A percentile compares a stretch with the other conserved stretches of the same genome.
phyloP scores from a whole-genome alignment of 345 rosid species.

The Firmiana major region DNA sequence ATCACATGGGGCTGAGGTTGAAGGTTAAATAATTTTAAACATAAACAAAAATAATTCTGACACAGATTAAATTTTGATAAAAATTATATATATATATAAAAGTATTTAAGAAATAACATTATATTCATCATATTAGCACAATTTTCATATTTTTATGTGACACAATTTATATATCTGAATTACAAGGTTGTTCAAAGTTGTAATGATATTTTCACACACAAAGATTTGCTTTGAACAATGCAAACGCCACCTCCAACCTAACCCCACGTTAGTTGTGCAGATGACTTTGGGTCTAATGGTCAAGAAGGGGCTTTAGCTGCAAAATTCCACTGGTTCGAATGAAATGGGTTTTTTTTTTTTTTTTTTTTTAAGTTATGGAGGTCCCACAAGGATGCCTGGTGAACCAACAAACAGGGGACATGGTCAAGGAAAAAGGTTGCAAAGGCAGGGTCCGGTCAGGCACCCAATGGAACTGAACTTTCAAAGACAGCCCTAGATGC shows the following conservation, averaged over 20 bases:
- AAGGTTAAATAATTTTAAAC: no score
- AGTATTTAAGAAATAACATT: no score
- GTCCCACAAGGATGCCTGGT: slow-evolving; percentile 1
- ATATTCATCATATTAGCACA: no score
- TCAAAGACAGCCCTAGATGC: slow-evolving; percentile 19
- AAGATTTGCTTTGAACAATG: slow-evolving; percentile 25
- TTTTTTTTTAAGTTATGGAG: not conserved
- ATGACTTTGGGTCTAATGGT: not conserved
- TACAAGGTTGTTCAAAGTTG: no score
- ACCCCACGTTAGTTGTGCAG: not conserved
- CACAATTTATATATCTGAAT: no score
- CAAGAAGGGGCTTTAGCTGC: not conserved
- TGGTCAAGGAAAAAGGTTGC: not conserved
- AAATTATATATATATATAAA: no score
- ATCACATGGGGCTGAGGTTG: no score
- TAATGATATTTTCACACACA: slow-evolving; percentile 24
- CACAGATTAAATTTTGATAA: no score
- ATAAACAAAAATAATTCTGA: no score
- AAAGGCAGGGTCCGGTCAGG: not conserved
- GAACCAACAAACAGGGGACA: not conserved
- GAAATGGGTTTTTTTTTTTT: not conserved
- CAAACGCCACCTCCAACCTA: slow-evolving; percentile 16
- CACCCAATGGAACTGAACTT: slow-evolving; percentile 3
- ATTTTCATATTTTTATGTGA: no score
- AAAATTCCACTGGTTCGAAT: not conserved